Evolutionary conservation across 805 yeast genomes (phyloP), one percentile per base, ranked within the genome.

Genomic region (Suhomyces faveliae): DNA sequence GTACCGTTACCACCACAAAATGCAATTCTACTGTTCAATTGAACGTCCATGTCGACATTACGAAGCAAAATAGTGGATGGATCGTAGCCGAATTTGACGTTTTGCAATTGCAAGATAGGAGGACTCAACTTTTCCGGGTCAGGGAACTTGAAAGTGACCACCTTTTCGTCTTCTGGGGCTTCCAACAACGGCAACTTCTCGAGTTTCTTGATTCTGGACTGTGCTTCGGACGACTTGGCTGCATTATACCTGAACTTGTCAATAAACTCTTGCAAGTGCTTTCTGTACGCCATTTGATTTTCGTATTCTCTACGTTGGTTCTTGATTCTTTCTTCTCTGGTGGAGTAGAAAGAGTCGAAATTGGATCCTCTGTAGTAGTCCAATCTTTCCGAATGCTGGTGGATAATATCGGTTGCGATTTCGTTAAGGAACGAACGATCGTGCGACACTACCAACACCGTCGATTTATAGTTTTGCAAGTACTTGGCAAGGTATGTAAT

Each of bases 1-100:
- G 97, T 89, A 74, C 99, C 99, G 66, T 94, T 94, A 51, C 97
- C 98, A 79, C 99, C 99, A 50, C 94, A 96, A 51, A 94, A 76
- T 0, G 98, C 99, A 59, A 94, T 87, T 67, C 99, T 80, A 1
- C 97, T 90, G 60, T 91, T 88, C 88, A 92, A 77, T 67, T 89
- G 96, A 46, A 94, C 89, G 56, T 89, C 96, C 51, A 94, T 67
- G 56, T 91, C 96, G 37, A 91, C 97, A 57, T 89, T 74, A 24
- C 78, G 76, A 53, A 92, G 70, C 49, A 91, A 68, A 24, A 89
- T 70, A 47, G 82, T 83, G 2, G 74, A 72, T 5, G 86, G 83
- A 42, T 72, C 68, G 66, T 94, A 94, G 40, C 96, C 96, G 62
- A 94, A 94, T 0, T 89, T 73, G 48, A 92, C 97, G 49, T 84